phyloP scores from a whole-genome alignment of 768 basidiomycete species.

The Phanerodontia chrysosporium region DNA sequence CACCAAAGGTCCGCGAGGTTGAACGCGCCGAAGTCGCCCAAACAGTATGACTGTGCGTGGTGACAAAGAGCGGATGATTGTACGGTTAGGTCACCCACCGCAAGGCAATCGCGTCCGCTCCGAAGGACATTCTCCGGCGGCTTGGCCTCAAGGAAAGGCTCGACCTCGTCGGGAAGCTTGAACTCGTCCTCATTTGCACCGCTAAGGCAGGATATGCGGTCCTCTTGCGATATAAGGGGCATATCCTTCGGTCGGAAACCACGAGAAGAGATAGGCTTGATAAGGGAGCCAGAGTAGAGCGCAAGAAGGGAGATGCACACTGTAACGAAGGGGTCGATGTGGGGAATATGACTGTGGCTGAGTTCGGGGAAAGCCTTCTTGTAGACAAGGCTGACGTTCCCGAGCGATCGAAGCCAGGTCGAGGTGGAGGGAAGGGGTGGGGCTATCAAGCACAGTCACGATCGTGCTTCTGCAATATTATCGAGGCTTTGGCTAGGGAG shows the following conservation, averaged over 20 bases:
- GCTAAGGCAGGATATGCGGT: conserved; percentile 86
- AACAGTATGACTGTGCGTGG: conserved; percentile 96
- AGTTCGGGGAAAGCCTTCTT: no score
- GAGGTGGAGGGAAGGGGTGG: no score
- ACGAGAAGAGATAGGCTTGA: conserved; percentile 94
- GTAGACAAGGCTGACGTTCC: no score
- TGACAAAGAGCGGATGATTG: conserved; percentile 90
- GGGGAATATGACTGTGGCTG: no score
- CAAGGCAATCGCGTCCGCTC: conserved; percentile 93
- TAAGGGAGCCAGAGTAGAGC: conserved; percentile 98
- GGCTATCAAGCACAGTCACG: no score
- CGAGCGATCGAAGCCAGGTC: no score
- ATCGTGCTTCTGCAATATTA: no score
- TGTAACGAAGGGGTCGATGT: no score
- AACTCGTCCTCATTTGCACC: conserved; percentile 85
- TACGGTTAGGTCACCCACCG: conserved; percentile 99
- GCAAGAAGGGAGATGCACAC: no score
- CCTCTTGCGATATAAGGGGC: conserved; percentile 84
- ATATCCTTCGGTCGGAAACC: conserved; percentile 80
- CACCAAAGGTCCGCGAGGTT: conserved; percentile 94
- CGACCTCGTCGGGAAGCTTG: conserved; percentile 70
- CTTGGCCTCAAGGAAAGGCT: conserved; percentile 78
- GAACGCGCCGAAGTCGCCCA: conserved; percentile 98
- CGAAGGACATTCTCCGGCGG: conserved; percentile 84
- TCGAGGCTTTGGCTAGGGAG: no score